Percentiles rank a stretch among this genome's conserved stretches.
Conservation (phyloP, 2,329 filamentous ascomycete genomes). For the Fonsecaea monophora region DNA sequence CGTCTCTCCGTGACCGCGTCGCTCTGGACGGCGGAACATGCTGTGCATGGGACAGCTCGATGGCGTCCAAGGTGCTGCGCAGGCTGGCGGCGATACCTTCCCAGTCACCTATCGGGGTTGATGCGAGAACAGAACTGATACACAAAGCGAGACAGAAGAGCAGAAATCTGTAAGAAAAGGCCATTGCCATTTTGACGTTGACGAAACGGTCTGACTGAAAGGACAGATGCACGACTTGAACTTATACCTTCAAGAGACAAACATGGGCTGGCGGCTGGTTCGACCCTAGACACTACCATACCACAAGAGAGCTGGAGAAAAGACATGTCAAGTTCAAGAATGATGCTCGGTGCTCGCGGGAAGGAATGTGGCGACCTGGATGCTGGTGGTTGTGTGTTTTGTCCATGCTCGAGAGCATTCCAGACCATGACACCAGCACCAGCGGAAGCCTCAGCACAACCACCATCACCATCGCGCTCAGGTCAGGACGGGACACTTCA, state of each 20-base stretch:
- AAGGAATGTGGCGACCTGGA: constrained; percentile 16
- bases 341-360: background rate
- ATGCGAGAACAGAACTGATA: constrained; percentile 12
- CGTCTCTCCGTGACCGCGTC: constrained; percentile 7
- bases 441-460: too few species aligned
- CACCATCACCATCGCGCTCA: background rate
- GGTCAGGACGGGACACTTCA: background rate
- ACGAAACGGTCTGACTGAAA: background rate
- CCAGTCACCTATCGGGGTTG: constrained; percentile 18
- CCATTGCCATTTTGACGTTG: constrained; percentile 4
- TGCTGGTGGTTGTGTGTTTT: background rate
- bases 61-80: constrained; percentile 17
- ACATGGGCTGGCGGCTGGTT: constrained; percentile 24
- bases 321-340: constrained; percentile 14
- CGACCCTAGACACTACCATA: constrained; percentile 22
- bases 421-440: background rate
- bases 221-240: constrained; percentile 15
- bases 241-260: constrained; percentile 26
- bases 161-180: background rate
- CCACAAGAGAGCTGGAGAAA: constrained; percentile 13
- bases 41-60: constrained; percentile 21
- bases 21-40: constrained; percentile 12
- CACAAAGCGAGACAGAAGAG: constrained; percentile 16
- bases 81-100: constrained; percentile 12
- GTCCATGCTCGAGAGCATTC: constrained; percentile 20